Base-by-base conservation (phyloP, 2,329 filamentous ascomycete genomes). In the Fusarium verticillioides region DNA sequence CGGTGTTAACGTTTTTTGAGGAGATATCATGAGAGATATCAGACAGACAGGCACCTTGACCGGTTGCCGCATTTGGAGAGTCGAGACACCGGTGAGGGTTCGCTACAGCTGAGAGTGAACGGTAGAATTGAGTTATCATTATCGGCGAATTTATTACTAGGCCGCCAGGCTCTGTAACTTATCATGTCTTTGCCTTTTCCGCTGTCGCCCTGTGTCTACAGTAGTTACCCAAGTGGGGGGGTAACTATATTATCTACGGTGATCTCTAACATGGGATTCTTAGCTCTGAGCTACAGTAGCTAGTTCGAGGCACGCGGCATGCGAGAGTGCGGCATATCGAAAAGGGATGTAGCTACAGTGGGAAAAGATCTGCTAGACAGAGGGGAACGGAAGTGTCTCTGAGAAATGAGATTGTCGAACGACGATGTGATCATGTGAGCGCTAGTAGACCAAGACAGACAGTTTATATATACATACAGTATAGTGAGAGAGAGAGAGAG, bases 361-460 rank as follows among this genome's bases (percentile, higher is more conserved):
- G 26, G 40, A 50, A 50, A 32, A 23, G 68, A 64, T 72, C 53
- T 28, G 54, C 52, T 28, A 52, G 16, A 46, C 26, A 50, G 47
- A 47, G 39, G 39, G 60, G 32, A 44, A 37, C 36, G 16, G 23
- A 60, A 21, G 40, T 59, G 56, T 59, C 37, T 60, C 34, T 54
- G 28, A 53, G 56, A 63, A 63, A 56, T 66, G 53, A 66, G n/a
- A 32, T 39, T 60, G 42, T 56, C n/a, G 32, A 56, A 62, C 65
- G 46, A 40, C 40, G 63, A 68, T 34, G 7, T 56, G 65, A 54
- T 68, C 63, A 68, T 68, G 54, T 68, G 63, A 69, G 63, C 60
- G 44, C 23, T 52, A 56, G 32, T 52, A 56, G 32, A 43, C 39
- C 34, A 37, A 37, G 39, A 21, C 36, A 50, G 30, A 23, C 47